Evolutionary conservation across 75 land plant species (phyloP), one percentile per base, ranked within the genome.

Genomic region (Cryptomeria japonica): DNA sequence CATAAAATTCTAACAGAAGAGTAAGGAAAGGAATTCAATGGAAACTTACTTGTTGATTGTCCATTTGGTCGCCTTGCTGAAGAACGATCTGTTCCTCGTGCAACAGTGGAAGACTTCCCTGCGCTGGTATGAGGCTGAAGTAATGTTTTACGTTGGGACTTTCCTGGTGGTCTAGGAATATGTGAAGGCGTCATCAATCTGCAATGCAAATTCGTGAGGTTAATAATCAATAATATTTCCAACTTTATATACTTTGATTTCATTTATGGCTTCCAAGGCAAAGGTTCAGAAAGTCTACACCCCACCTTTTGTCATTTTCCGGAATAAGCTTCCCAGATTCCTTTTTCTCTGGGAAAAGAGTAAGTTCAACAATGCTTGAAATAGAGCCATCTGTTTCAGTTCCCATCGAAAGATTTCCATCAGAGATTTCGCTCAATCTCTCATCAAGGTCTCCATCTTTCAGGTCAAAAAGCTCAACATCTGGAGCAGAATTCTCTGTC

Each of bases 301-400:
- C 58, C n/a, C 13, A 51, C 86, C 72, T 51, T 83, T 44, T 58
- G n/a, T 51, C 80, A 85, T 58, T 85, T 51, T 58, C 72, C 38
- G 72, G 38, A 85, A 36, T 51, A 61, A 55, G 73, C 15, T 49
- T 51, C 42, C 73, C 72, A 85, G 72, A 36, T 85, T 92, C 93
- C 72, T 68, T 85, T 83, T 42, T 72, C 88, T 94, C 94, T 47
- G 94, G 93, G 89, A 93, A 90, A 53, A 93, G 88, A 39, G 92
- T 90, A 87, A 86, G 91, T 90, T 92, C 95, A 64, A 92, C 92
- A 34, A 87, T 83, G 75, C 94, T 92, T 64, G 85, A 70, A 0
- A 94, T 89, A 73, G 94, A 94, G 25, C 94, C 93, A 86, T 94
- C 96, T 31, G 94, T 95, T 87, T 95, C 96, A 85, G 94, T 91